These are phyloP conservation scores for Coemansia sp. DNA, from an alignment of 192 early-diverging fungal species.

Conservation along the genomic window DNA sequence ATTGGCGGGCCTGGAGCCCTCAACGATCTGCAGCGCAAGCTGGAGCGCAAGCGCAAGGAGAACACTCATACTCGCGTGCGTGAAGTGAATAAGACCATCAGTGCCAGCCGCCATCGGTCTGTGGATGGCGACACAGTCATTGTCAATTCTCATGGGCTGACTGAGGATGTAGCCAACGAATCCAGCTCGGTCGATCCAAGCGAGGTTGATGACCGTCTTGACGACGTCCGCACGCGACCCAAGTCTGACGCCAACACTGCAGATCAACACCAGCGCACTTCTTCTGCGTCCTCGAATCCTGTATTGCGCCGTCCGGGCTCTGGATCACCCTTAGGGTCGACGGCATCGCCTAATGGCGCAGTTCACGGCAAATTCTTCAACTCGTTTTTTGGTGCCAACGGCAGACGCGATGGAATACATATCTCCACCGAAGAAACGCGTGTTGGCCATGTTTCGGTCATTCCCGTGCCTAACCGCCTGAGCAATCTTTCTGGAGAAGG, in stretches of 20 bases:
- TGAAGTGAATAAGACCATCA: slow-evolving; percentile 44
- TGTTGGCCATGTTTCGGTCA: slow-evolving; percentile 32
- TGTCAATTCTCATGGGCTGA: slow-evolving; percentile 21
- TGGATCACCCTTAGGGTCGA: slow-evolving; percentile 32
- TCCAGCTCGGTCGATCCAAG: slow-evolving; percentile 31
- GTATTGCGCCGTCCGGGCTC: slow-evolving; percentile 33
- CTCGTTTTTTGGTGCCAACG: slow-evolving; percentile 45
- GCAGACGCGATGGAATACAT: slow-evolving; percentile 40
- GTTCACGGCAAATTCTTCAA: slow-evolving; percentile 48
- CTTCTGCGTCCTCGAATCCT: slow-evolving; percentile 24
- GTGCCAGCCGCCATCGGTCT: slow-evolving; percentile 25
- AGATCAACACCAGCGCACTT: slow-evolving; percentile 26
- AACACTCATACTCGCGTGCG: slow-evolving; percentile 38
- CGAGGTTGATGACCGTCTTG: slow-evolving; percentile 48
- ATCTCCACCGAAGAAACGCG: slow-evolving; percentile 43
- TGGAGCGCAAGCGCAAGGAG: slow-evolving; percentile 63
- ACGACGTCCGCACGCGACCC: slow-evolving; percentile 32
- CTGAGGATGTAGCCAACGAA: slow-evolving; percentile 26
- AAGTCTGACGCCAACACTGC: slow-evolving; percentile 1
- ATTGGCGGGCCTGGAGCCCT: slow-evolving; percentile 78
- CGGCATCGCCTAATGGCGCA: slow-evolving; percentile 16
- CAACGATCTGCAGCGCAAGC: slow-evolving; percentile 65
- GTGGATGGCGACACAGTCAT: slow-evolving; percentile 44
- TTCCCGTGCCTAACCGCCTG: slow-evolving; percentile 52
- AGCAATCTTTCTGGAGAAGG: slow-evolving; percentile 40